Evolutionary conservation across 257 asterid species (phyloP).

Genomic region (Nicotiana otophora): DNA sequence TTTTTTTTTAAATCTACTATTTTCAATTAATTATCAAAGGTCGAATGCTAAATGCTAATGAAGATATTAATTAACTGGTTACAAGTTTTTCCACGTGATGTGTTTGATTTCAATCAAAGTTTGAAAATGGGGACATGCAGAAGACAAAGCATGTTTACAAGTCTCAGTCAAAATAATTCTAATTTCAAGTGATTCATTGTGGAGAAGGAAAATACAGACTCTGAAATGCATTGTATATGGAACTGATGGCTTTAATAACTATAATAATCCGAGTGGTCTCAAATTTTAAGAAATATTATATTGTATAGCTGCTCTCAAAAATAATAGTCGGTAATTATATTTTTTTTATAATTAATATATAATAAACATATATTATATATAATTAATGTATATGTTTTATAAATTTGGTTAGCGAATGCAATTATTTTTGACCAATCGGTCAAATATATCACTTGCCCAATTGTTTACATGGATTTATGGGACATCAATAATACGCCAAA

Average conservation of each 20-base stretch:
- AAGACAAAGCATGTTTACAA: not conserved
- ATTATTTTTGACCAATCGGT: too few relatives aligned
- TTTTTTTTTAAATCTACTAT: too few relatives aligned
- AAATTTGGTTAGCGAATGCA: too few relatives aligned
- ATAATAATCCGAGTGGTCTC: not conserved
- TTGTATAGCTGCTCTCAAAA: too few relatives aligned
- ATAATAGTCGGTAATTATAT: too few relatives aligned
- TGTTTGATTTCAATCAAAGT: not conserved
- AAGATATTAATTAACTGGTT: not conserved
- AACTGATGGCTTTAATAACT: not conserved
- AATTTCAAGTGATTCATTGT: too few relatives aligned
- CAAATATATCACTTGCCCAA: too few relatives aligned
- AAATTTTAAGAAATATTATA: not conserved
- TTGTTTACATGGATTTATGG: not conserved
- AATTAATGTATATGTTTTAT: too few relatives aligned
- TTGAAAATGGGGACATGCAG: not conserved
- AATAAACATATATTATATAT: too few relatives aligned
- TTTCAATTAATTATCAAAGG: not conserved
- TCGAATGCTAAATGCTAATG: not conserved
- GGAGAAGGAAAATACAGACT: too few relatives aligned
- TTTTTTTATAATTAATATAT: too few relatives aligned
- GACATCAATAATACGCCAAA: not conserved
- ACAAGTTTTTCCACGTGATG: not conserved
- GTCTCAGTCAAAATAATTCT: too few relatives aligned
- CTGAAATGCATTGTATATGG: not conserved